These are phyloP conservation scores for Yarrowia galli DNA, from an alignment of 1,139 yeast species.

Conservation along the genomic window DNA sequence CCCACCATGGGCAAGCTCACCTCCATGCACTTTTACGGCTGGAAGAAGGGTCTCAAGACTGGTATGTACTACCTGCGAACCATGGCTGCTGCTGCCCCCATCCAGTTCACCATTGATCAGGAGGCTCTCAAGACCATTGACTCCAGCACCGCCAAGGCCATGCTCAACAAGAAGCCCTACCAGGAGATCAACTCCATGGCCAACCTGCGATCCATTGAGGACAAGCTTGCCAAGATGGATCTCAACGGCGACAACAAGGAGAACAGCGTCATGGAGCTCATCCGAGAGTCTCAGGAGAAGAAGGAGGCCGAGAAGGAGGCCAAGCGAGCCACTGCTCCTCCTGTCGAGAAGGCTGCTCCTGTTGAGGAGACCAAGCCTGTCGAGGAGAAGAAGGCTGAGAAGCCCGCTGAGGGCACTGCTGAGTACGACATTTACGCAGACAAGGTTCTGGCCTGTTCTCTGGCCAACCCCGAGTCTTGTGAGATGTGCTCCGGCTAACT, in stretches of 20 bases:
- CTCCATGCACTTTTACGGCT: conserved; percentile 97
- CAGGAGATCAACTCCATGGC: conserved; percentile 38
- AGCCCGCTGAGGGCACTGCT: conserved; percentile 43
- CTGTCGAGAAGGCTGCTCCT: not conserved
- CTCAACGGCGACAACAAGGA: conserved; percentile 42
- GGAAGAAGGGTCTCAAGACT: conserved; percentile 96
- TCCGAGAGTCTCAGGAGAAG: conserved; percentile 29
- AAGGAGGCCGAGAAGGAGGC: conserved; percentile 40
- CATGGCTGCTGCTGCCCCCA: conserved; percentile 93
- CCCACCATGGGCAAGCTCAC: conserved; percentile 95
- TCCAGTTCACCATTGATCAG: conserved; percentile 86
- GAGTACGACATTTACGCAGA: conserved; percentile 82
- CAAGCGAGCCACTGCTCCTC: conserved; percentile 41
- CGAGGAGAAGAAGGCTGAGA: conserved; percentile 25
- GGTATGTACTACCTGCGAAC: conserved; percentile 98
- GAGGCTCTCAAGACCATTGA: conserved; percentile 55
- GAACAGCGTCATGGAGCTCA: conserved; percentile 40
- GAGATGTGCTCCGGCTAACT: conserved; percentile 96
- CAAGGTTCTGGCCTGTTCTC: conserved; percentile 94
- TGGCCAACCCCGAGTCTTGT: conserved; percentile 95
- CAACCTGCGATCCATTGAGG: conserved; percentile 25
- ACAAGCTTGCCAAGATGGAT: conserved; percentile 28
- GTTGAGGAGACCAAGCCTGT: conserved; percentile 39
- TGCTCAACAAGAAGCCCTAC: conserved; percentile 51
- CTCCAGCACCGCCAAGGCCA: conserved; percentile 45